phyloP scores from a whole-genome alignment of 1,139 yeast genomes.

The Meyerozyma athensensis region DNA sequence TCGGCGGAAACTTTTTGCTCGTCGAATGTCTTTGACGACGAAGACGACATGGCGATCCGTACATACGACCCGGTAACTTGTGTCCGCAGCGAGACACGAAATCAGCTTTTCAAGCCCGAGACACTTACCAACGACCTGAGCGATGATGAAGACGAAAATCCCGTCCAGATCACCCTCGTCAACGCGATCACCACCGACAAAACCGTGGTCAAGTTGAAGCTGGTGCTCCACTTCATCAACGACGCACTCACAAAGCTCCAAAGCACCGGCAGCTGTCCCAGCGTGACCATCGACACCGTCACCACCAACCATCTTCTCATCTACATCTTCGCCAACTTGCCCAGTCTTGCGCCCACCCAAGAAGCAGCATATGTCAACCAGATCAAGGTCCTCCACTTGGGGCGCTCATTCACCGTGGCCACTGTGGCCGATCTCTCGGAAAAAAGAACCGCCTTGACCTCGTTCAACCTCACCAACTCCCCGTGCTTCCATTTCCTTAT shows the following conservation, averaged over 20 bases:
- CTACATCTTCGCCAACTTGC: slow-evolving; percentile 12
- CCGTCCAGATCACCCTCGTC: slow-evolving; percentile 8
- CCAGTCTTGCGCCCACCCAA: slow-evolving; percentile 7
- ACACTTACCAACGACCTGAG: slow-evolving; percentile 7
- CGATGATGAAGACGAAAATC: slow-evolving; percentile 2
- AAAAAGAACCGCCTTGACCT: neutral
- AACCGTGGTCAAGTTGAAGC: slow-evolving; percentile 6
- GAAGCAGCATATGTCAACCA: slow-evolving; percentile 11
- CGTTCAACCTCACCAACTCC: neutral
- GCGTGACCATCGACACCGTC: slow-evolving; percentile 6
- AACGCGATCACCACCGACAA: slow-evolving; percentile 7
- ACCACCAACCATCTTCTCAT: slow-evolving; percentile 19
- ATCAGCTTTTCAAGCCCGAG: neutral
- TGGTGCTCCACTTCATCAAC: slow-evolving; percentile 5
- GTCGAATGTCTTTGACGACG: slow-evolving; percentile 3
- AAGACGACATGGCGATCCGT: slow-evolving; percentile 6
- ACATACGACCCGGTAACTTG: slow-evolving; percentile 10
- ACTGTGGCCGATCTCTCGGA: slow-evolving; percentile 9
- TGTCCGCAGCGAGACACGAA: neutral
- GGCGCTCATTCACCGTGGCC: slow-evolving; percentile 14
- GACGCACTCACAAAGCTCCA: slow-evolving; percentile 5
- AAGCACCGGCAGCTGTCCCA: neutral
- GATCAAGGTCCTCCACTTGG: slow-evolving; percentile 18
- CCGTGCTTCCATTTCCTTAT: slow-evolving; percentile 2
- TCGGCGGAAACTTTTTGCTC: slow-evolving; percentile 11